Conservation (phyloP, 2,329 filamentous ascomycete genomes). For the Colletotrichum noveboracense region DNA sequence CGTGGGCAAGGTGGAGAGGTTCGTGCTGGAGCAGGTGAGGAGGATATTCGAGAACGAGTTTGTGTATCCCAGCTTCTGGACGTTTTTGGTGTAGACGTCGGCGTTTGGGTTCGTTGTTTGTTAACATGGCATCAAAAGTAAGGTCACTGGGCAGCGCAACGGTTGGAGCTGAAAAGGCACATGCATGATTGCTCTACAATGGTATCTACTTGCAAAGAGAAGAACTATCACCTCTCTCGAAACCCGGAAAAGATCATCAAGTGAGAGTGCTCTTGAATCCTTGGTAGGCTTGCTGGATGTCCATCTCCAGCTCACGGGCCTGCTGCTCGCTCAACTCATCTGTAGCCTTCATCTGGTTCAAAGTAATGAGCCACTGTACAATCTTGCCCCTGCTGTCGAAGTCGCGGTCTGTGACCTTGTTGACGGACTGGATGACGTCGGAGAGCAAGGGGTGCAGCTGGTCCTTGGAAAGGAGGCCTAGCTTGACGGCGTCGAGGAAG, state of each 20-base stretch:
- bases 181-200: not conserved
- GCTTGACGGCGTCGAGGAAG: constrained; percentile 90
- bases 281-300: constrained; percentile 93
- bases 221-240: not conserved
- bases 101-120: not conserved
- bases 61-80: constrained; percentile 98
- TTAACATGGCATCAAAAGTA: not conserved
- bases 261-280: constrained; percentile 85
- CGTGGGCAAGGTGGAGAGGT: constrained; percentile 97
- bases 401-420: constrained; percentile 93
- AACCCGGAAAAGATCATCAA: constrained; percentile 34
- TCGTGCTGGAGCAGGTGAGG: constrained; percentile 94
- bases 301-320: constrained; percentile 85
- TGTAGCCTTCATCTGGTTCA: constrained; percentile 97
- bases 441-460: constrained; percentile 94
- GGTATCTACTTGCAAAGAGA: constrained; percentile 1
- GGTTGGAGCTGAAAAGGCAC: not conserved
- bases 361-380: constrained; percentile 94
- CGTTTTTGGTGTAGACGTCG: constrained; percentile 71
- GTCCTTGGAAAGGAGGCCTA: constrained; percentile 93
- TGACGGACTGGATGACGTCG: constrained; percentile 95
- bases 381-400: constrained; percentile 98
- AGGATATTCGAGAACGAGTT: constrained; percentile 99
- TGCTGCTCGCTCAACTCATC: constrained; percentile 90
- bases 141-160: not conserved